Base-by-base conservation (phyloP, 305 asterid genomes). In the Plantago coronopus region DNA sequence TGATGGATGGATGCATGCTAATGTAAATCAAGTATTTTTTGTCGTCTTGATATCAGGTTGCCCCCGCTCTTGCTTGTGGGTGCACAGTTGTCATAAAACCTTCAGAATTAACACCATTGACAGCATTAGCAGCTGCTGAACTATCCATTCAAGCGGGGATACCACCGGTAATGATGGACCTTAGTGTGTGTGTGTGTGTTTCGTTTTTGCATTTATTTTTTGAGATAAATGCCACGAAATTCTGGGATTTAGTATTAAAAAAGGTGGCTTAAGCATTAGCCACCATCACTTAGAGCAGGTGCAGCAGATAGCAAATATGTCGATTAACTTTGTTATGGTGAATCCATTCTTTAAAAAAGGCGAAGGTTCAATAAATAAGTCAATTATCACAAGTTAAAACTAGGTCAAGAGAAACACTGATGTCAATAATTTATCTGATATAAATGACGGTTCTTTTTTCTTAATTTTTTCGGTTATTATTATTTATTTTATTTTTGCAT, bases 41-140 rank as follows among this genome's bases (percentile, higher is more conserved):
- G 55, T 61, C 34, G 61, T 43, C 59, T 42, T 70, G 74, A 44
- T 74, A 61, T 68, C 82, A 88, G 96, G 95, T 86, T 70, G 97
- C 96, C 54, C 97, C 97, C 66, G 97, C 99, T 63, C 95, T 94
- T 74, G 96, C 99, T 62, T 77, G 88, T 75, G 97, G 99, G 62
- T 94, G 99, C 73, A 90, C 97, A 45, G 95, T 94, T 60, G 95
- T 89, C 34, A 66, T 94, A 59, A 89, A 94, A 73, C 99, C 99
- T 29, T 81, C 97, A 22, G 99, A 89, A 64, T 76, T 89, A 70
- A 94, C 96, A 44, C 97, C 99, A 40, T 74, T 94, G 83, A 94
- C 99, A 61, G 96, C 96, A 75, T 75, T 94, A 71, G 99, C 97
- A 19, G 96, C 96, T 38, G 99, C 95, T 57, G 95, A 94, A 66